Evolutionary conservation across 306 rosid species (phyloP).

Genomic region (Dicorynia guianensis): DNA sequence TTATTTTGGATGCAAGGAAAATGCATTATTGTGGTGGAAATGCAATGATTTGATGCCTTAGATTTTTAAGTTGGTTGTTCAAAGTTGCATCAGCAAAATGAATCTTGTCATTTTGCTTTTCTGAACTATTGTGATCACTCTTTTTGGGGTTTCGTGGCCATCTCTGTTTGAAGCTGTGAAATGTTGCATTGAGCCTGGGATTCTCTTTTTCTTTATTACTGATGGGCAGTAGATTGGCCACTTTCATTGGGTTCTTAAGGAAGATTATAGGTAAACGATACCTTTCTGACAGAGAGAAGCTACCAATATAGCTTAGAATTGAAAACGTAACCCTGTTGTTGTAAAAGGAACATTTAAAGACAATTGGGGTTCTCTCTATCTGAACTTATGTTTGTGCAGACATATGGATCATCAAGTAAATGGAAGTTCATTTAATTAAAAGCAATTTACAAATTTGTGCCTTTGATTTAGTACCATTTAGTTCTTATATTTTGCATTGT

Average conservation of each 20-base stretch:
- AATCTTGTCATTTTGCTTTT: too few species aligned
- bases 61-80: neutral
- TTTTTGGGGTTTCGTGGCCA: too few species aligned
- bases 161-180: too few species aligned
- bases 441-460: neutral
- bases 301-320: neutral
- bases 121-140: too few species aligned
- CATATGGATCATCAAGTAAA: conserved; percentile 15
- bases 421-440: neutral
- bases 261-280: too few species aligned
- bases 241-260: neutral
- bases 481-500: neutral
- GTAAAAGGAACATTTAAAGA: neutral
- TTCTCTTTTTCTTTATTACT: neutral
- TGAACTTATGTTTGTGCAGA: neutral
- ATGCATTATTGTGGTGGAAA: neutral
- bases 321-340: neutral
- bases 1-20: neutral
- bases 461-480: too few species aligned
- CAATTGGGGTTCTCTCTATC: neutral
- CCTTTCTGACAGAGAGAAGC: too few species aligned
- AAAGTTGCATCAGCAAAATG: too few species aligned
- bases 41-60: neutral
- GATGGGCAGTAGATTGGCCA: neutral
- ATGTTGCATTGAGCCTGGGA: neutral